Base-by-base conservation (phyloP, 139 green algal genomes). In the Volvox africanus region DNA sequence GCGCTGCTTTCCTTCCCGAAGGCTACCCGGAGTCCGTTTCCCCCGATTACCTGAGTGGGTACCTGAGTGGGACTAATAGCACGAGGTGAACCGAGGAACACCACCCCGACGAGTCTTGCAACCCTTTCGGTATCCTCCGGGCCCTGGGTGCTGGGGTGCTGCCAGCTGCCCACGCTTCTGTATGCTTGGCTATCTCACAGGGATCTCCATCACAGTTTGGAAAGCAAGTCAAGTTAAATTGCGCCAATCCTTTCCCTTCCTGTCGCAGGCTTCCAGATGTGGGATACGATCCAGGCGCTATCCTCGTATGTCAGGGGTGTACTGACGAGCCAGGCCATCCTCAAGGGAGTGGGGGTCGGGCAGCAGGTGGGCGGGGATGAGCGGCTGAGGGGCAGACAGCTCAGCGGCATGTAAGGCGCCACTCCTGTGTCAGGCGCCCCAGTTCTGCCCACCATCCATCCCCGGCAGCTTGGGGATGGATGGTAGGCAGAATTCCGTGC, bases 261-360 rank as follows among this genome's bases (percentile, higher is more conserved):
- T 75, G 16, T 35, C 75, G 32, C 86, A 90, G 86, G 67, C 26
- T 94, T 94, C 86, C 88, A 93, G 81, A 73, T 35, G 1, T 93
- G 92, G 89, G 92, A 93, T 62, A 94, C 92, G 6, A 21, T 87
- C 17, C 97, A 99, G 92, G 97, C 92, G 0, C 80, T 98, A 32
- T 95, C 62, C 77, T 95, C 81, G 28, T 99, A 99, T 84, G 93
- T 98, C 18, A 92, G 97, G 0, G 97, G 97, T 20, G 94, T 98
- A 87, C 88, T 98, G 2, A 95, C 92, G 19, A 93, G 55, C 1
- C 92, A 97, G 20, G 96, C 97, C 2, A 93, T 98, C 17, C 89
- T 98, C 68, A 91, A 82, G 13, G 97, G 96, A 22, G 87, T 98
- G 14, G 97, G 97, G 0, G 96, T 98, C 18, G 97, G 97, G 21